These are phyloP conservation scores for Geotrichum histeridarum DNA, from an alignment of 1,139 yeast genomes.

Conservation along the genomic window DNA sequence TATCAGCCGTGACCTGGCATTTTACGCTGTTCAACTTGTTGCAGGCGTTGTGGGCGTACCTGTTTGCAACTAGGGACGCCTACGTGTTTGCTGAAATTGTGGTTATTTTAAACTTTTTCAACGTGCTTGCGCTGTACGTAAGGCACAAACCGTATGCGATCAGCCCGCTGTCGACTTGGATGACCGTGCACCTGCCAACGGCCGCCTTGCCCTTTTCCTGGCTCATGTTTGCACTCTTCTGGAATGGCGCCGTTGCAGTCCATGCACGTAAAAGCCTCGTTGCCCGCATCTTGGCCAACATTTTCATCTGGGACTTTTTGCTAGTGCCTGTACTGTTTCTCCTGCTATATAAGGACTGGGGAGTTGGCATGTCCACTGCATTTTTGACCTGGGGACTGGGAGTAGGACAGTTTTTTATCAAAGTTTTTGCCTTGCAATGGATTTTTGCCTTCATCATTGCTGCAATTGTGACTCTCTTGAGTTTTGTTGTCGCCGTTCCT, in stretches of 20 bases:
- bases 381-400: constrained; percentile 61
- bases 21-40: constrained; percentile 57
- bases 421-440: constrained; percentile 76
- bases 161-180: constrained; percentile 49
- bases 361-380: constrained; percentile 56
- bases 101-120: constrained; percentile 52
- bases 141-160: constrained; percentile 56
- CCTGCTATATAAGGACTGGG: constrained; percentile 63
- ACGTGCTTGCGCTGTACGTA: constrained; percentile 53
- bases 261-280: constrained; percentile 44
- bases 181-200: constrained; percentile 57
- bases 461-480: constrained; percentile 47
- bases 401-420: constrained; percentile 62
- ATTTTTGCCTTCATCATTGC: constrained; percentile 68
- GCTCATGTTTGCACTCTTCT: constrained; percentile 65
- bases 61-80: constrained; percentile 54
- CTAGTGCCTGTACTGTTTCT: constrained; percentile 57
- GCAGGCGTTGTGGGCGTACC: constrained; percentile 56
- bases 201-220: constrained; percentile 70
- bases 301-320: constrained; percentile 73
- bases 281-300: constrained; percentile 66
- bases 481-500: constrained; percentile 43
- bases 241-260: constrained; percentile 76
- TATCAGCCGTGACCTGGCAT: constrained; percentile 51
- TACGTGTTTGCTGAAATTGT: constrained; percentile 53